Evolutionary conservation across 2,329 filamentous ascomycete species (phyloP).

Genomic region (Cordyceps militaris): DNA sequence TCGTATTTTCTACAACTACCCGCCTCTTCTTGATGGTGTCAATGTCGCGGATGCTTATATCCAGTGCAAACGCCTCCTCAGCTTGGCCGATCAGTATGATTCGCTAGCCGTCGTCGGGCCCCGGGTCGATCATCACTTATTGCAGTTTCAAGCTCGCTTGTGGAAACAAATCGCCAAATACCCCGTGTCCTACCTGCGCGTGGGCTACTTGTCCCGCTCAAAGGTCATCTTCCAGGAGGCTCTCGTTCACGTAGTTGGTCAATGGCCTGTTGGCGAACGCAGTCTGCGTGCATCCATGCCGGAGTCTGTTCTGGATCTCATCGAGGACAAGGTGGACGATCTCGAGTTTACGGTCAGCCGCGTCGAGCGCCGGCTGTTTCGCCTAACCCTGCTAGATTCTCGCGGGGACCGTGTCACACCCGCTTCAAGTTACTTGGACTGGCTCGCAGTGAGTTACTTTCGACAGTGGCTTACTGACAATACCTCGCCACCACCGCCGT

Average conservation of each 20-base stretch:
- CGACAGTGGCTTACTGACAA: constrained; percentile 91
- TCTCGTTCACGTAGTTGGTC: constrained; percentile 86
- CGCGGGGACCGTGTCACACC: constrained; percentile 79
- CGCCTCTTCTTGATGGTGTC: constrained; percentile 71
- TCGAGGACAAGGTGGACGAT: constrained; percentile 93
- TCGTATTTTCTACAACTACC: constrained; percentile 90
- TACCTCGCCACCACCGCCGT: constrained; percentile 59
- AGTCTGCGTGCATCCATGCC: constrained; percentile 70
- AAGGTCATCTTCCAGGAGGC: constrained; percentile 82
- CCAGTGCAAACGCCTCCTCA: constrained; percentile 84
- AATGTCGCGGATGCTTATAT: constrained; percentile 91
- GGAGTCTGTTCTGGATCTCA: constrained; percentile 72
- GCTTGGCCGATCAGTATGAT: constrained; percentile 91
- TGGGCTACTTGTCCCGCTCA: constrained; percentile 78
- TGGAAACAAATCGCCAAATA: constrained; percentile 98
- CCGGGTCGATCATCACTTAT: constrained; percentile 84
- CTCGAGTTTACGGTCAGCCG: constrained; percentile 74
- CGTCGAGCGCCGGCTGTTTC: constrained; percentile 75
- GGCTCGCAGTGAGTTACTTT: constrained; percentile 81
- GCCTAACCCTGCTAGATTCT: constrained; percentile 69
- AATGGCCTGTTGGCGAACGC: constrained; percentile 78
- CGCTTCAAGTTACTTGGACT: constrained; percentile 74
- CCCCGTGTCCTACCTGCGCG: constrained; percentile 81
- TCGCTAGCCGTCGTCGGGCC: constrained; percentile 81
- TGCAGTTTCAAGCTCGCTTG: constrained; percentile 82